Base-by-base conservation (phyloP, 176 grass and related monocot species). In the Ampelocalamus luodianensis region DNA sequence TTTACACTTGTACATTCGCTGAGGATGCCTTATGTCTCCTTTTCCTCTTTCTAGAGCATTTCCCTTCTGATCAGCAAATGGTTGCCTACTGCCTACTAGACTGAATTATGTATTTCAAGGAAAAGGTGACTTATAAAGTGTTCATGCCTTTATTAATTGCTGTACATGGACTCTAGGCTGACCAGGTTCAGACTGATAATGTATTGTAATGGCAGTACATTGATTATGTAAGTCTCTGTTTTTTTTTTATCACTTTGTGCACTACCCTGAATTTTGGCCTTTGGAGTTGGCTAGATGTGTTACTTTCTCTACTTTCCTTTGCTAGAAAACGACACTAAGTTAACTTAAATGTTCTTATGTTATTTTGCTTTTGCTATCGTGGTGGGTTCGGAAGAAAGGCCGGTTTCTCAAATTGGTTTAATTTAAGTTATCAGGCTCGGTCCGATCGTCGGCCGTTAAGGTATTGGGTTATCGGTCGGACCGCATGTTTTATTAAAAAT, bases 1-100 rank as follows among this genome's bases (percentile, higher is more conserved):
- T 15, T 55, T 76, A 73, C 71, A 84, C 45, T 84, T 40, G 14
- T 37, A 50, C 9, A 22, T 32, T 75, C 37, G 73, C 20, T 58
- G 51, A 38, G 34, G 68, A 43, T 39, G 36, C 5, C 46, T 26
- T 66, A 20, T 54, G 22, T 49, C 12, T 27, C 38, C 17, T 12
- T 26, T 10, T 72, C 8, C 45, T 32, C 43, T 51, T 79, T 64
- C 5, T 22, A 18, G 42, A 18, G 43, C 75, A 72, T 43, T 37
- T 79, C 8, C 11, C 24, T 42, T 51, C 32, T 51, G 36, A n/a
- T 16, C 76, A 79, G 29, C 42, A 40, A 71, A 40, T 65, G 16
- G 68, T 17, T 24, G 16, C 62, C 23, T 65, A 8, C 67, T 80
- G 53, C 67, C 67, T 61, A 34, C 49, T 17, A 61, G 76, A 65